These are phyloP conservation scores for Paracamarosporium sp. DNA, from an alignment of 2,329 filamentous ascomycete species.

Conservation along the genomic window DNA sequence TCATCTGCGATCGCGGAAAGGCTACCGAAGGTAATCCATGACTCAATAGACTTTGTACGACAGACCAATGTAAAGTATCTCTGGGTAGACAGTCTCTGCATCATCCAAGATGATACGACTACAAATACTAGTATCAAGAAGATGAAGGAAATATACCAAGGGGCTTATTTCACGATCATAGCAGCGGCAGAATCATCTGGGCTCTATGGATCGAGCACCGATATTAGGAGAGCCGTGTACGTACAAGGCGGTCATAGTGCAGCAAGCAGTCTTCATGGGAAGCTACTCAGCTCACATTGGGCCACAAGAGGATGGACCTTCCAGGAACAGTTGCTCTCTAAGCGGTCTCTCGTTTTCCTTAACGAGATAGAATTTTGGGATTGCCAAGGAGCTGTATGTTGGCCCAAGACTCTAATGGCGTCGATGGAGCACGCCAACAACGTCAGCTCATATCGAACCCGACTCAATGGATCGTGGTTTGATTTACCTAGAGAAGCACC, in stretches of 20 bases:
- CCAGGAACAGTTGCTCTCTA: constrained; percentile 14
- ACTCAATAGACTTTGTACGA: background rate
- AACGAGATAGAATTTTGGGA: background rate
- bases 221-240: background rate
- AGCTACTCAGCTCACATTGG: background rate
- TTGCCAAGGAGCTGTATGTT: background rate
- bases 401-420: background rate
- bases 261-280: background rate
- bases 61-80: background rate
- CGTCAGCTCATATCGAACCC: too few relatives aligned
- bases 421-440: too few relatives aligned
- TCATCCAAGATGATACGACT: background rate
- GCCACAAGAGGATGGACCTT: constrained; percentile 10
- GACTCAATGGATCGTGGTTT: too few relatives aligned
- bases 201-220: background rate
- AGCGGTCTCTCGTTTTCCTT: constrained; percentile 8
- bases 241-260: background rate
- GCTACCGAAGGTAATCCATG: background rate
- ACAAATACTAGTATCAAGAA: background rate
- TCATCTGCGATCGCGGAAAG: too few relatives aligned
- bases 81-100: background rate
- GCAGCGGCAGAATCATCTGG: background rate
- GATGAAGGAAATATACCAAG: background rate
- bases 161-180: background rate
- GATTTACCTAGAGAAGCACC: too few relatives aligned